Percentiles rank a stretch among this genome's conserved stretches.
Conservation (phyloP, 441 rosid genomes). For the Omphalea diandra region DNA sequence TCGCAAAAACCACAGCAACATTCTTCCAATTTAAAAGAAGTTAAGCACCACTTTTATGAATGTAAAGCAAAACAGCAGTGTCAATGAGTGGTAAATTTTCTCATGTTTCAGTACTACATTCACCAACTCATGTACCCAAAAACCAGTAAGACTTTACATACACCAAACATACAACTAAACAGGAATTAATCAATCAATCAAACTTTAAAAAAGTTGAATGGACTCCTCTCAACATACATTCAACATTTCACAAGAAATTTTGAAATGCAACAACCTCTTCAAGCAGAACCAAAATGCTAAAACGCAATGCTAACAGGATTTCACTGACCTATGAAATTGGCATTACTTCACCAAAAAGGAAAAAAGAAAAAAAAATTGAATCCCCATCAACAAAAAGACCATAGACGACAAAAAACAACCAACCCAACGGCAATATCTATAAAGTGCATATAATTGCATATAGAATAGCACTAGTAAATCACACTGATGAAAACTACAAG, state of each 20-base stretch:
- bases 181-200: not conserved
- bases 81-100: not conserved
- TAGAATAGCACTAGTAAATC: too few relatives aligned
- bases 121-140: not conserved
- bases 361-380: not conserved
- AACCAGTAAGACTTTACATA: constrained; percentile 2
- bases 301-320: not conserved
- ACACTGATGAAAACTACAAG: too few relatives aligned
- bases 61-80: not conserved
- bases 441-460: too few relatives aligned
- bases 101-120: constrained; percentile 14
- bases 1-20: too few relatives aligned
- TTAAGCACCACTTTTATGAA: too few relatives aligned
- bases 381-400: not conserved
- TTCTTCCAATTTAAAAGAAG: too few relatives aligned
- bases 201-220: not conserved
- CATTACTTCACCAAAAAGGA: too few relatives aligned
- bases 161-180: not conserved
- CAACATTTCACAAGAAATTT: too few relatives aligned
- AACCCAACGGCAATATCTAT: too few relatives aligned
- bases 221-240: not conserved
- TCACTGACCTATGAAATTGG: not conserved
- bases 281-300: not conserved
- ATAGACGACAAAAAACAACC: not conserved
- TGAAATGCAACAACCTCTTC: constrained; percentile 6